Conservation (phyloP, 1,284 basidiomycete genomes). For the Cerioporus squamosus region DNA sequence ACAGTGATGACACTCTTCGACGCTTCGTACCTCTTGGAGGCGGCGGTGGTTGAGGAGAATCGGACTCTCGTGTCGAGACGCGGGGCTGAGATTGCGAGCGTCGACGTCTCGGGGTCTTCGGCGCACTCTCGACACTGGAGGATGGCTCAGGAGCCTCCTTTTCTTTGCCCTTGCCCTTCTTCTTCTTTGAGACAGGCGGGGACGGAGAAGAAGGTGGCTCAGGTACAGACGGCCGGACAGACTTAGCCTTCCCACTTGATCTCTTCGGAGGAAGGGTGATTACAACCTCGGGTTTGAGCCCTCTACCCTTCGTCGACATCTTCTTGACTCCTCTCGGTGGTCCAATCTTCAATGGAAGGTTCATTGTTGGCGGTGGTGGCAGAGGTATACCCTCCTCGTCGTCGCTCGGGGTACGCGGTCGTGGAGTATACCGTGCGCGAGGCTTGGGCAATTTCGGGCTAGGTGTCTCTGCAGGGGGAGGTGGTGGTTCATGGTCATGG, state of each 20-base stretch:
- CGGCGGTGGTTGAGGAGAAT: slow-evolving; percentile 7
- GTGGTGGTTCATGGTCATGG: background rate
- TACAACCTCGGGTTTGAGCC: slow-evolving; percentile 40
- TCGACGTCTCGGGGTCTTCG: background rate
- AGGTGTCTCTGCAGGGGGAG: slow-evolving; percentile 10
- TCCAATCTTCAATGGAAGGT: background rate
- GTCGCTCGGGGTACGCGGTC: slow-evolving; percentile 8
- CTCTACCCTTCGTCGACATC: slow-evolving; percentile 28
- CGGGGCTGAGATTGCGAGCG: slow-evolving; percentile 6
- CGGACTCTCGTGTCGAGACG: slow-evolving; percentile 12
- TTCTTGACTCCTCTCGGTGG: slow-evolving; percentile 5
- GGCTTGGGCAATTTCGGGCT: slow-evolving; percentile 17
- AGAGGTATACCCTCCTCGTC: background rate
- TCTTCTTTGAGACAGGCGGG: slow-evolving; percentile 1
- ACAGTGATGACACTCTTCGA: slow-evolving; percentile 26
- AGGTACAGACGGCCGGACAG: background rate
- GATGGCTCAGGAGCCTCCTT: slow-evolving; percentile 5
- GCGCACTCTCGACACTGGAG: background rate
- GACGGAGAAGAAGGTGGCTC: background rate
- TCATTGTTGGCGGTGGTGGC: background rate
- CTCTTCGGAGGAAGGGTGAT: slow-evolving; percentile 25
- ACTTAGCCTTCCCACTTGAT: background rate
- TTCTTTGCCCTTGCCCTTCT: slow-evolving; percentile 22
- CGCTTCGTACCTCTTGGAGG: slow-evolving; percentile 25
- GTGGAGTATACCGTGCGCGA: slow-evolving; percentile 12